Conservation (phyloP, 2,329 filamentous ascomycete genomes). For the Aspergillus intermedius region DNA sequence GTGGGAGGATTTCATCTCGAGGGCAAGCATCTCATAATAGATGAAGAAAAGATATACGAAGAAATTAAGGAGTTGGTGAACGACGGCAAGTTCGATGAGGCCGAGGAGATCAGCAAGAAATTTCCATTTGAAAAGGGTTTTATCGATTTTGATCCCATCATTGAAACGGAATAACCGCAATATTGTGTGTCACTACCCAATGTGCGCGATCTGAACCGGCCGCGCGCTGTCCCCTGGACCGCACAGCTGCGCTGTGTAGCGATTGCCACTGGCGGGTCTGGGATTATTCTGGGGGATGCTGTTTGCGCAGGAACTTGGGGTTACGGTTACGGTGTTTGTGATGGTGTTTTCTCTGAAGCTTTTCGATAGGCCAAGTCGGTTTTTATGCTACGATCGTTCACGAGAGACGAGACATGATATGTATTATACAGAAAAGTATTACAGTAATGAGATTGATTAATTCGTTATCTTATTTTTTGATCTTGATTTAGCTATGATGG, state of each 20-base stretch:
- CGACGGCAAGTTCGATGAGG: background rate
- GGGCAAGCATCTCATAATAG: no score
- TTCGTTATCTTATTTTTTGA: no score
- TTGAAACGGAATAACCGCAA: background rate
- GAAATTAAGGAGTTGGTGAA: background rate
- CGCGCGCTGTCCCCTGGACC: conserved; percentile 45
- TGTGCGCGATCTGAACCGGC: background rate
- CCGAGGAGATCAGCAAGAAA: background rate
- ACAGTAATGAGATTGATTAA: background rate
- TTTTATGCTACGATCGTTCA: no score
- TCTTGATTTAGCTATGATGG: background rate
- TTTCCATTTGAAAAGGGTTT: background rate
- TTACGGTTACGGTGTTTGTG: conserved; percentile 36
- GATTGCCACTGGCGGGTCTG: conserved; percentile 48
- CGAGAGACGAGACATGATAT: background rate
- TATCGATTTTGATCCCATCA: background rate
- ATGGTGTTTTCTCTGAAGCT: background rate
- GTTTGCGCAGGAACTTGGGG: conserved; percentile 46
- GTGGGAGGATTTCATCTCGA: no score
- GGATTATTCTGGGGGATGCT: conserved; percentile 51
- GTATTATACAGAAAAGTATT: background rate
- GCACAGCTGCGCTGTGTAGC: conserved; percentile 51
- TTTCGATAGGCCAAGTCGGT: no score
- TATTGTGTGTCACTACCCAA: background rate
- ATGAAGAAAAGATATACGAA: no score